phyloP scores from a whole-genome alignment of 2,329 filamentous ascomycete species.

The Botrytis elliptica region DNA sequence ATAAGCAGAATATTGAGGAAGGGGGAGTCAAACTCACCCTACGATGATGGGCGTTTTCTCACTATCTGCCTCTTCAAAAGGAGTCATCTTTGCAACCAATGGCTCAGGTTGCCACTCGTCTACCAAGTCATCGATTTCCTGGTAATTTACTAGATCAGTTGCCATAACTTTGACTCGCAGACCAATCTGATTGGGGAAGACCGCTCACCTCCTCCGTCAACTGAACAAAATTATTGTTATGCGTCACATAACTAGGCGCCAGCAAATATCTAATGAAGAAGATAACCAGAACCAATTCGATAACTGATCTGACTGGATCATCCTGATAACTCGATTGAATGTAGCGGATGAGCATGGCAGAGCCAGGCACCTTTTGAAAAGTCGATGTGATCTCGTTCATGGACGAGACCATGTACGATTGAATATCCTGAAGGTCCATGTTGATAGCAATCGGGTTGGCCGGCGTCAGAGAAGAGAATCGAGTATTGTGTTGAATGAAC shows the following conservation, averaged over 20 bases:
- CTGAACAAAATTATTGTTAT: conserved; percentile 85
- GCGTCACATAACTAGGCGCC: conserved; percentile 87
- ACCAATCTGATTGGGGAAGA: background rate
- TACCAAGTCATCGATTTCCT: conserved; percentile 94
- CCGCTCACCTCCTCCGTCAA: conserved; percentile 71
- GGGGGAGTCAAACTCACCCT: conserved; percentile 57
- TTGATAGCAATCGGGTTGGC: conserved; percentile 17
- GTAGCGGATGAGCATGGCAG: conserved; percentile 90
- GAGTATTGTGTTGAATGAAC: background rate
- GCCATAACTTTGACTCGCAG: background rate
- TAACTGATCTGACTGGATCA: conserved; percentile 87
- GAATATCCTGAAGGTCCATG: conserved; percentile 65
- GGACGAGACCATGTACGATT: conserved; percentile 52
- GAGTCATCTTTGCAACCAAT: conserved; percentile 70
- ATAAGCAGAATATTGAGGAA: background rate
- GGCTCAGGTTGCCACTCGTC: conserved; percentile 97
- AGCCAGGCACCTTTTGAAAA: conserved; percentile 91
- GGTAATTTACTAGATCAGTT: conserved; percentile 21
- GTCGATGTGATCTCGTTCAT: conserved; percentile 56
- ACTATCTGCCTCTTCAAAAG: conserved; percentile 75
- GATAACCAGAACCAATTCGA: conserved; percentile 89
- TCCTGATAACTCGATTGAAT: conserved; percentile 97
- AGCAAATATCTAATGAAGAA: conserved; percentile 95
- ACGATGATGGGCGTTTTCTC: conserved; percentile 86
- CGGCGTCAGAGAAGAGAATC: background rate